Conservation (phyloP, 129 eudicot species). For the Flaveria robusta region DNA sequence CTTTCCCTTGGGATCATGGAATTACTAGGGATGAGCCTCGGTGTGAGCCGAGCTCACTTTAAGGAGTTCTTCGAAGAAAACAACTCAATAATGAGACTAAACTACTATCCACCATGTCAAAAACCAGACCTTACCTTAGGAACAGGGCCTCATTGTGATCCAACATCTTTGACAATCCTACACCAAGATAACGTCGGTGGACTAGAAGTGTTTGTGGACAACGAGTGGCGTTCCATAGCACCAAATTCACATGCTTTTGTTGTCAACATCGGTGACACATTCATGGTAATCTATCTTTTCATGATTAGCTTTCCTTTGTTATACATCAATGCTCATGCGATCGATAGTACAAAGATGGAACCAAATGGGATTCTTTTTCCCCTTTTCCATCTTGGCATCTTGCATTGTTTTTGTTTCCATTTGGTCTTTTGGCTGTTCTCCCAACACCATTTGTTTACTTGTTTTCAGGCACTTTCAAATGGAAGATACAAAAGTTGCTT, state of each 20-base stretch:
- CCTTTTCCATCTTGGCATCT: not conserved
- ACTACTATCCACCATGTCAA: conserved; percentile 80
- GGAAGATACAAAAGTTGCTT: conserved; percentile 92
- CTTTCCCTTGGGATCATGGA: conserved; percentile 82
- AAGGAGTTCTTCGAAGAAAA: conserved; percentile 64
- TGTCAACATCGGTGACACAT: conserved; percentile 94
- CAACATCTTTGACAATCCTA: conserved; percentile 82
- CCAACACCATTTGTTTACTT: conserved; percentile 4
- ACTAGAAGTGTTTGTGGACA: conserved; percentile 72
- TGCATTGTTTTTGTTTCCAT: conserved; percentile 16
- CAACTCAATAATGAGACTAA: conserved; percentile 73
- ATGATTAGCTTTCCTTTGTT: conserved; percentile 4
- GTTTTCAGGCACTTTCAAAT: conserved; percentile 75
- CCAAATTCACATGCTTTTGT: conserved; percentile 67
- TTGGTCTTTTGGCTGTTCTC: conserved; percentile 25
- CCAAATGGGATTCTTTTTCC: too few relatives aligned
- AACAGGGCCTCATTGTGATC: conserved; percentile 95
- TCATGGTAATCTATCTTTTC: conserved; percentile 58
- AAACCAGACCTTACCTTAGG: conserved; percentile 77
- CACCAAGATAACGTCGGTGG: conserved; percentile 89
- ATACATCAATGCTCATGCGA: not conserved
- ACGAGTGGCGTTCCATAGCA: conserved; percentile 63
- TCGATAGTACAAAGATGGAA: too few relatives aligned
- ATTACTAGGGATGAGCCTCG: conserved; percentile 70
- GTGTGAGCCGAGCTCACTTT: conserved; percentile 50